Evolutionary conservation across 768 basidiomycete genomes (phyloP).

Genomic region (Glaciozyma martinii): DNA sequence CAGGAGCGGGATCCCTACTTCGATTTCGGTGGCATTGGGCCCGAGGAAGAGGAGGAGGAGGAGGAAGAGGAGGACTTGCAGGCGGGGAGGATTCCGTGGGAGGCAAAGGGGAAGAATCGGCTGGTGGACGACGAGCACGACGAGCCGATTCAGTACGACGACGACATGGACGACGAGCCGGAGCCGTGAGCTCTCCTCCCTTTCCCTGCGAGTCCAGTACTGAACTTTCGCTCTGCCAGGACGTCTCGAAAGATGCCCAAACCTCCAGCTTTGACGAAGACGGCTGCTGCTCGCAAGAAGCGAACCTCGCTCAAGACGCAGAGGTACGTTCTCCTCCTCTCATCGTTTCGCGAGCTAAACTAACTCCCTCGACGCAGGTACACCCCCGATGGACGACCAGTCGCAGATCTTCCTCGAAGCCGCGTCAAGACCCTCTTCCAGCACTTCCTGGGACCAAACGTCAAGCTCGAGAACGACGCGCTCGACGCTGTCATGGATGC

Average conservation of each 20-base stretch:
- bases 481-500: slow-evolving; percentile 11
- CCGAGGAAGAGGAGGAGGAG: not conserved
- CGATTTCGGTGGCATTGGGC: not conserved
- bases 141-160: not conserved
- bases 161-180: not conserved
- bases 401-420: slow-evolving; percentile 1
- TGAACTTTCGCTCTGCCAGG: not conserved
- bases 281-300: slow-evolving; percentile 9
- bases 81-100: slow-evolving; percentile 12
- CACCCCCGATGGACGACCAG: slow-evolving; percentile 7
- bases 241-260: not conserved
- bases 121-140: not conserved
- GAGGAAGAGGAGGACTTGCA: not conserved
- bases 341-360: not conserved
- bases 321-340: not conserved
- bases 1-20: not conserved
- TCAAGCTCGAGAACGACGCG: slow-evolving; percentile 2
- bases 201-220: no score
- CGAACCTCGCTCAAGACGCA: slow-evolving; percentile 6
- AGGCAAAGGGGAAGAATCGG: slow-evolving; percentile 2
- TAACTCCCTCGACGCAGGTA: not conserved
- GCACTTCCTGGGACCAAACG: slow-evolving; percentile 9
- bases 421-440: slow-evolving; percentile 11
- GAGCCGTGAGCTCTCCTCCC: not conserved
- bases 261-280: not conserved